phyloP scores from a whole-genome alignment of 1,284 basidiomycete genomes.

The Malassezia arunalokei region DNA sequence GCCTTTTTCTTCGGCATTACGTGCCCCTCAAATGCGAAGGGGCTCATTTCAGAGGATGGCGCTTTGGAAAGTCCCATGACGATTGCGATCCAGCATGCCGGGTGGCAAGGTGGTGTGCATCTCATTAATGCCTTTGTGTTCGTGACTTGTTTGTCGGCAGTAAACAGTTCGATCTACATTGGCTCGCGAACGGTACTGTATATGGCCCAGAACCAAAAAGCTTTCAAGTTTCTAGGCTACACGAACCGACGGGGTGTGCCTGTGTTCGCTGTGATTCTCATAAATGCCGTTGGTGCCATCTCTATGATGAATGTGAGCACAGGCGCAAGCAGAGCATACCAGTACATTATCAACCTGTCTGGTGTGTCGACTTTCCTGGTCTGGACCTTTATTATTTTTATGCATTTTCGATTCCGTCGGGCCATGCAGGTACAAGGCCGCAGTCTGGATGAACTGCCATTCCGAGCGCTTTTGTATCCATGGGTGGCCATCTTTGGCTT shows the following conservation, averaged over 20 bases:
- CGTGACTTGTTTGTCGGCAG: constrained; percentile 23
- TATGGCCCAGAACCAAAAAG: constrained; percentile 22
- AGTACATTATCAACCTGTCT: constrained; percentile 22
- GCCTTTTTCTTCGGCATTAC: constrained; percentile 30
- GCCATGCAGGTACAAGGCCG: constrained; percentile 21
- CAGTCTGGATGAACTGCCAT: constrained; percentile 20
- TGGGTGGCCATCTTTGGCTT: constrained; percentile 31
- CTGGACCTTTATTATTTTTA: constrained; percentile 23
- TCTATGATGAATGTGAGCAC: constrained; percentile 22
- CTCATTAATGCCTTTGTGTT: constrained; percentile 33
- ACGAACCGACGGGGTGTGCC: constrained; percentile 20
- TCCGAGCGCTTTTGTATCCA: constrained; percentile 19
- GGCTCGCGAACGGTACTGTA: constrained; percentile 26
- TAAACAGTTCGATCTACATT: constrained; percentile 29
- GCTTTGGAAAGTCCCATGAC: constrained; percentile 24
- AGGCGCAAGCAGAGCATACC: constrained; percentile 19
- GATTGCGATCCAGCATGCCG: constrained; percentile 23
- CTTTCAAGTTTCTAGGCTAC: constrained; percentile 21
- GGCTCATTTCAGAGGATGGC: constrained; percentile 19
- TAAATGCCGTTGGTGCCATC: constrained; percentile 21
- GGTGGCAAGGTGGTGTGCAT: constrained; percentile 19
- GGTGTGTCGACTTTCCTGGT: constrained; percentile 25
- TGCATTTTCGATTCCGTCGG: constrained; percentile 27
- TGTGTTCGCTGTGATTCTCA: constrained; percentile 21
- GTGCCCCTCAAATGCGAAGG: constrained; percentile 17